Conservation (phyloP, 2,329 filamentous ascomycete species). For the Didymella arachidicola region DNA sequence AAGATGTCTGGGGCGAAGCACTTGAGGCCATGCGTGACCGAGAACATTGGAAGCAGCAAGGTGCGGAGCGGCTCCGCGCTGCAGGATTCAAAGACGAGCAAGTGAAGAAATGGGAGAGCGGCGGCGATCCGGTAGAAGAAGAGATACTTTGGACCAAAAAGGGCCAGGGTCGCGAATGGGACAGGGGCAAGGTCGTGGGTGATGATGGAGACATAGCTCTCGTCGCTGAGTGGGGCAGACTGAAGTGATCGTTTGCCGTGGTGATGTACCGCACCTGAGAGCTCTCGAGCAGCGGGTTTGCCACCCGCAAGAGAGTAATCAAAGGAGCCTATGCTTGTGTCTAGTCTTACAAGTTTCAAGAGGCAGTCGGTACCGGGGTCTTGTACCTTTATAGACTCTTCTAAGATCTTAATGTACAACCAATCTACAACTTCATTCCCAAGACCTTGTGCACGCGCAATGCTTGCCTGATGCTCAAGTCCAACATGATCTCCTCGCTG, state of each 20-base stretch:
- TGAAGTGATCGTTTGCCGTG: conserved; percentile 28
- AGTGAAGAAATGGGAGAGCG: conserved; percentile 74
- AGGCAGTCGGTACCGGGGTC: not conserved
- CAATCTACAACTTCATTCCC: conserved; percentile 89
- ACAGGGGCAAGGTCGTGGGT: conserved; percentile 68
- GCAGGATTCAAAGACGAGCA: conserved; percentile 82
- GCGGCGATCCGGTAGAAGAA: conserved; percentile 67
- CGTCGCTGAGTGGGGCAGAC: conserved; percentile 58
- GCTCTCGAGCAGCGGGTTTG: too few species aligned
- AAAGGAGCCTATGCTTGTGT: too few species aligned
- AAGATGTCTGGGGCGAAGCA: conserved; percentile 79
- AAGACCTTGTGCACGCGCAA: conserved; percentile 86
- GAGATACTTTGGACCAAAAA: conserved; percentile 76
- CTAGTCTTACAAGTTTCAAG: not conserved
- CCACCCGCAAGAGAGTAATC: too few species aligned
- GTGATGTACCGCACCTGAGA: not conserved
- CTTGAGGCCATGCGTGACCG: conserved; percentile 81
- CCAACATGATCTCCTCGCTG: conserved; percentile 98
- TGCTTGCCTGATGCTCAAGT: conserved; percentile 91
- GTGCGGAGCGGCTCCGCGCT: conserved; percentile 75
- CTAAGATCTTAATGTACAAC: not conserved
- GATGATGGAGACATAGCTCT: conserved; percentile 62
- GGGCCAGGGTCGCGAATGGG: conserved; percentile 74
- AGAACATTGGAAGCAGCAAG: conserved; percentile 77
- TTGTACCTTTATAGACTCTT: not conserved